Evolutionary conservation across 306 rosid species (phyloP), one percentile per base, ranked within the genome.

Genomic region (Pachyrhizus erosus): DNA sequence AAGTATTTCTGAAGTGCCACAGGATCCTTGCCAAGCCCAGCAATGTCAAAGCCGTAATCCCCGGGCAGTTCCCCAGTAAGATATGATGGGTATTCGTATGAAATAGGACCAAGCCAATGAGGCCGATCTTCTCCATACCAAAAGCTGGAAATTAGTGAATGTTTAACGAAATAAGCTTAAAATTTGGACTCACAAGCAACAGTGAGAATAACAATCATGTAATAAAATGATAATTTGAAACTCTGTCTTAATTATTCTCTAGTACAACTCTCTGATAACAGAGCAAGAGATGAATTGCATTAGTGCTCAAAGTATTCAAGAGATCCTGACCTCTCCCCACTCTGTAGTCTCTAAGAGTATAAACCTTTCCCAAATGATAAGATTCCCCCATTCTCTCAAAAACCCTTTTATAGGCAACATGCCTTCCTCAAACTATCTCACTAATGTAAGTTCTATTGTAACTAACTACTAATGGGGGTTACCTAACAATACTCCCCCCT

Each of bases 91-190:
- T 93, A 94, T 23, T 87, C 90, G 77, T 88, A 93, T 24, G 93
- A 91, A 76, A 94, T 87, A 55, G 98, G 97, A 84, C 98, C 98
- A 62, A 95, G 99, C 99, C 98, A 95, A 43, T 87, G 92, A 57
- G 98, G 98, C 43, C 99, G 89, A 55, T 75, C 91, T 79, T 89
- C 89, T 81, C 99, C 99, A 81, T 95, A 93, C 99, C 99, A 95
- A 72, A 57, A 58, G 87, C 99, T 91, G 92, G 70, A 57, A 91
- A 26, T 57, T 34, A 54, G 54, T 20, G 26, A 73, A 15, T 31
- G 58, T 40, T 18, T n/a, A 37, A 68, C 7, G 33, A 49, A 80
- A 62, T 24, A 61, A 78, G 60, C 37, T 62, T 17, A 76, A 49
- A 55, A 12, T 52, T 74, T 46, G 61, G 74, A 39, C 54, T 2